These are phyloP conservation scores for Plantago major DNA, from an alignment of 257 asterid species.

Conservation along the genomic window DNA sequence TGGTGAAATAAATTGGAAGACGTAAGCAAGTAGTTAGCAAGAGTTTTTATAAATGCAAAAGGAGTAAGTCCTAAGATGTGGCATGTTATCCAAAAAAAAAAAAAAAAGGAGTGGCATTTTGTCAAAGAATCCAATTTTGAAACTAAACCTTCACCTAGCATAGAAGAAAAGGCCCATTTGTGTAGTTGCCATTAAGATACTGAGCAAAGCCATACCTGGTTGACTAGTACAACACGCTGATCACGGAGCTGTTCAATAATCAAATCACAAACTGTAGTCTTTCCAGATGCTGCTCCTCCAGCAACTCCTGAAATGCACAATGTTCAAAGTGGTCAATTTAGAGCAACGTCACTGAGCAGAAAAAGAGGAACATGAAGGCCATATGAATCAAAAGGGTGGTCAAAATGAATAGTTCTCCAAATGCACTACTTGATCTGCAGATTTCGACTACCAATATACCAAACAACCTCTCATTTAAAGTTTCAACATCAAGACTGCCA, in stretches of 20 bases:
- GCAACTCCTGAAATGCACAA: conserved; percentile 69
- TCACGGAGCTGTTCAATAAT: conserved; percentile 93
- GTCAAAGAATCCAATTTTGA: neutral
- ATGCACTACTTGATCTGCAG: neutral
- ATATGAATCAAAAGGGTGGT: neutral
- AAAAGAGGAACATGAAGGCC: neutral
- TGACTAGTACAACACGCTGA: conserved; percentile 98
- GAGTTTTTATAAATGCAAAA: too few relatives aligned
- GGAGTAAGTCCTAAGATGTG: neutral
- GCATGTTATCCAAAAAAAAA: too few relatives aligned
- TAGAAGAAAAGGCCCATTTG: neutral
- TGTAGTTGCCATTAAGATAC: neutral
- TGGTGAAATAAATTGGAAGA: too few relatives aligned
- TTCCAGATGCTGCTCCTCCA: conserved; percentile 99
- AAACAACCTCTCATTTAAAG: neutral
- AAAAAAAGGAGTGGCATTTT: neutral
- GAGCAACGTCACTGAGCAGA: conserved; percentile 6
- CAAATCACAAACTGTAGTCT: conserved; percentile 97
- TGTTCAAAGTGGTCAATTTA: conserved; percentile 16
- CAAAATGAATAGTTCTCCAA: neutral
- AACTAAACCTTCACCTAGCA: too few relatives aligned
- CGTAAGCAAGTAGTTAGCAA: too few relatives aligned
- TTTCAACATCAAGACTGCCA: neutral
- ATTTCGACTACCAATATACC: neutral
- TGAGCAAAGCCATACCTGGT: conserved; percentile 51